Base-by-base conservation (phyloP, 495 filamentous ascomycete genomes). In the Aspergillus carlsbadensis region DNA sequence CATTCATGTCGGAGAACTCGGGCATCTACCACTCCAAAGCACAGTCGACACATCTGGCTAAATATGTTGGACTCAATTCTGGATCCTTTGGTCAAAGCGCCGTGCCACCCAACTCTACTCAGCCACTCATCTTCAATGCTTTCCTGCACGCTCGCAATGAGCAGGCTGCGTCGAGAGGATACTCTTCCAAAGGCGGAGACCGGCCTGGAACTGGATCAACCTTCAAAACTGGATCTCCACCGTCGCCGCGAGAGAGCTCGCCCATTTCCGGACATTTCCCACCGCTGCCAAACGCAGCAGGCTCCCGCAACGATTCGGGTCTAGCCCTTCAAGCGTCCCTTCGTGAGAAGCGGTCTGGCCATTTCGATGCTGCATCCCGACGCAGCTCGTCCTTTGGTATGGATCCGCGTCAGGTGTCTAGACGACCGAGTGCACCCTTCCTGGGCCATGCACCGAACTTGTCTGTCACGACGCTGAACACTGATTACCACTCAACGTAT, bases 321-420 rank as follows among this genome's bases (percentile, higher is more conserved):
- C 92, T 91, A 69, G 87, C 89, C 20, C 77, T 96, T 29, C 86
- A 91, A 58, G 84, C 89, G 6, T 95, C 88, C 6, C 73, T 98
- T 36, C 82, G 91, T 18, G 94, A 96, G 67, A 98, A 97, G 78
- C 86, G 94, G 29, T 97, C 94, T 13, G 94, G 90, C 7, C 92
- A 97, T 70, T 96, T 96, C 51, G 93, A 98, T 68, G 81, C 85
- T 20, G 79, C 82, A 46, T 91, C 90, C 10, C 84, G 91, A 48
- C 83, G 94, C 57, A 96, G 91, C 71, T 96, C 92, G 10, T 95
- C 93, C 41, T 93, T 96, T 69, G 91, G 88, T 13, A 79, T 92
- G 67, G 89, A 92, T 31, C 77, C 84, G 60, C 79, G 86, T 24
- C 78, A 78, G 7, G 70, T 88, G 10, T 65, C 68, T 6, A 82